A percentile compares a stretch with the other conserved stretches of the same genome.
phyloP scores from a whole-genome alignment of 352 stramenopile species.

The Globisporangium cederbergense region DNA sequence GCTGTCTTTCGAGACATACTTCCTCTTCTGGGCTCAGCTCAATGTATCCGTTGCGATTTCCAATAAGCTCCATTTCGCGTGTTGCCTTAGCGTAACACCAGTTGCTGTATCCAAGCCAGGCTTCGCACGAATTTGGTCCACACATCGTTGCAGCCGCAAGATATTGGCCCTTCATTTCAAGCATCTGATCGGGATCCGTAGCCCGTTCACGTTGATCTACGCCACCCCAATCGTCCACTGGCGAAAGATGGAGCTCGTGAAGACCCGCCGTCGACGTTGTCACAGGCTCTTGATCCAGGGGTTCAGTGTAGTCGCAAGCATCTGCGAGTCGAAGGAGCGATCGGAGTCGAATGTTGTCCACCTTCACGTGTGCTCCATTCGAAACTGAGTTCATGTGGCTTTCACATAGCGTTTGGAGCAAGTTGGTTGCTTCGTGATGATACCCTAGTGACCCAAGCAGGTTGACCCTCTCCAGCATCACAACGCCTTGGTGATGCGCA shows the following conservation, averaged over 20 bases:
- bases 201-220: not conserved
- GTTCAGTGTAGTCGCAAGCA: slow-evolving; percentile 19
- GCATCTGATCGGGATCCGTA: slow-evolving; percentile 20
- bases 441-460: slow-evolving; percentile 35
- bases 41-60: slow-evolving; percentile 45
- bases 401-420: slow-evolving; percentile 31
- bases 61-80: slow-evolving; percentile 36
- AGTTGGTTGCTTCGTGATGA: slow-evolving; percentile 23
- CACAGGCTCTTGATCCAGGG: slow-evolving; percentile 15
- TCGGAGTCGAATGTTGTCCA: not conserved
- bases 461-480: slow-evolving; percentile 34
- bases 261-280: not conserved
- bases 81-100: slow-evolving; percentile 68
- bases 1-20: slow-evolving; percentile 26
- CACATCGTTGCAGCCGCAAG: slow-evolving; percentile 32
- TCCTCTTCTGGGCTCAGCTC: slow-evolving; percentile 46
- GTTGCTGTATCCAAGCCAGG: slow-evolving; percentile 63
- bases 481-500: not conserved
- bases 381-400: not conserved
- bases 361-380: not conserved
- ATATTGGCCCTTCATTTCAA: slow-evolving; percentile 16
- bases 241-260: not conserved
- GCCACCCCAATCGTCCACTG: not conserved
- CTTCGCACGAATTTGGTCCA: slow-evolving; percentile 31
- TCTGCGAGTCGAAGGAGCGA: slow-evolving; percentile 32